Evolutionary conservation across 2,329 filamentous ascomycete species (phyloP), one percentile per base, ranked within the genome.

Genomic region (Cyphellophora attinorum): DNA sequence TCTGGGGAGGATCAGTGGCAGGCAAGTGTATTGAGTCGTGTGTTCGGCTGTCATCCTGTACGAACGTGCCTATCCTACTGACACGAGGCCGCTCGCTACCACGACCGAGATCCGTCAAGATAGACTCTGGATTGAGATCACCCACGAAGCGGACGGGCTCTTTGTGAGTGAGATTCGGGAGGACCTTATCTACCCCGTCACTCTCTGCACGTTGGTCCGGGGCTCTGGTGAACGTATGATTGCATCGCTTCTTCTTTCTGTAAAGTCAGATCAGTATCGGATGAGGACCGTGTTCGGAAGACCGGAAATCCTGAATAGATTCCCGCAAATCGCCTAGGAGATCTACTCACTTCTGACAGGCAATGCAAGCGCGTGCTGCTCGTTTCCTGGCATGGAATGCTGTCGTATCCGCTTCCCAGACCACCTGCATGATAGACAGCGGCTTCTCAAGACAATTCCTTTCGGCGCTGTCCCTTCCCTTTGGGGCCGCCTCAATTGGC

Each of bases 121-220:
- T 47, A 19, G 59, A 55, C 46, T 62, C 59, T 5, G 59, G 59
- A 34, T 61, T 61, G 2, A 60, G 47, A 34, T 62, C 57, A 18
- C 59, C 58, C 14, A 62, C 58, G 31, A 61, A 61, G 12, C 57
- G 52, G 11, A 47, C 41, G 11, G 42, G 45, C 33, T 48, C 45
- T 34, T 47, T 49, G 34, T 47, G 46, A 19, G 36, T 45, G 27
- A 48, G 38, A 19, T 48, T 46, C 28, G 46, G 44, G 5, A 46
- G 37, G 5, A 47, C 41, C 23, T 41, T 35, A 14, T 48, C 44
- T 10, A 42, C 37, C 11, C 38, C 46, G 19, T 47, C 46, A 11
- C 41, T 43, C 12, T 48, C 42, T 14, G 42, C 47, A 27, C 44
- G 40, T 31, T 46, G 44, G 29, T 47, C 46, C 16, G 42, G 42